These are phyloP conservation scores for Tylopilus felleus DNA, from an alignment of 768 basidiomycete species.

Conservation along the genomic window DNA sequence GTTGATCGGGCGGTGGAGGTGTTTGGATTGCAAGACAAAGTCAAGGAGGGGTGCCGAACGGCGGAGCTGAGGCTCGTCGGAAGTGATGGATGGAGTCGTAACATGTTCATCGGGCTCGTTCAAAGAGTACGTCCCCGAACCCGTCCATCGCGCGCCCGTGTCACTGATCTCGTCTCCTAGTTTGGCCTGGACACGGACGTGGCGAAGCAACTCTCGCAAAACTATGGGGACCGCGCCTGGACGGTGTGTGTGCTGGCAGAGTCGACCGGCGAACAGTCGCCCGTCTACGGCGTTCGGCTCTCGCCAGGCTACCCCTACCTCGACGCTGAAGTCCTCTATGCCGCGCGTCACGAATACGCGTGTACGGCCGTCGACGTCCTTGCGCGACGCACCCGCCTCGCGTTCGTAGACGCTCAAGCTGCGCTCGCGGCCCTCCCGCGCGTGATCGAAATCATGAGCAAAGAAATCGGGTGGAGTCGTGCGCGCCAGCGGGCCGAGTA, in stretches of 20 bases:
- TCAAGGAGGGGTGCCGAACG: conserved; percentile 68
- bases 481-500: conserved; percentile 59
- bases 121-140: conserved; percentile 61
- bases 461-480: conserved; percentile 75
- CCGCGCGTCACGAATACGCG: conserved; percentile 87
- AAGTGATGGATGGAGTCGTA: conserved; percentile 89
- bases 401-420: conserved; percentile 88
- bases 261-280: conserved; percentile 62
- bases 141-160: too few relatives aligned
- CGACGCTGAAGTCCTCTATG: conserved; percentile 91
- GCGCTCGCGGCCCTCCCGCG: conserved; percentile 81
- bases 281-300: conserved; percentile 71
- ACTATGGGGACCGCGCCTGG: conserved; percentile 97
- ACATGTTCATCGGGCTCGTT: conserved; percentile 96
- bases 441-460: conserved; percentile 88
- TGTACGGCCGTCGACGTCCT: conserved; percentile 90
- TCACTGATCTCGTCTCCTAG: conserved; percentile 35
- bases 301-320: conserved; percentile 78
- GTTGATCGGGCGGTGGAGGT: conserved; percentile 82
- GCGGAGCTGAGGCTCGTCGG: conserved; percentile 81
- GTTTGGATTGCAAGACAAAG: conserved; percentile 59
- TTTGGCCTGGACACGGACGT: conserved; percentile 91
- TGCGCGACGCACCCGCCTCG: conserved; percentile 87
- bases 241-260: conserved; percentile 80
- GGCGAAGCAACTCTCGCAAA: conserved; percentile 88